phyloP scores from a whole-genome alignment of 441 rosid genomes.

The Cnidoscolus chayamansa region DNA sequence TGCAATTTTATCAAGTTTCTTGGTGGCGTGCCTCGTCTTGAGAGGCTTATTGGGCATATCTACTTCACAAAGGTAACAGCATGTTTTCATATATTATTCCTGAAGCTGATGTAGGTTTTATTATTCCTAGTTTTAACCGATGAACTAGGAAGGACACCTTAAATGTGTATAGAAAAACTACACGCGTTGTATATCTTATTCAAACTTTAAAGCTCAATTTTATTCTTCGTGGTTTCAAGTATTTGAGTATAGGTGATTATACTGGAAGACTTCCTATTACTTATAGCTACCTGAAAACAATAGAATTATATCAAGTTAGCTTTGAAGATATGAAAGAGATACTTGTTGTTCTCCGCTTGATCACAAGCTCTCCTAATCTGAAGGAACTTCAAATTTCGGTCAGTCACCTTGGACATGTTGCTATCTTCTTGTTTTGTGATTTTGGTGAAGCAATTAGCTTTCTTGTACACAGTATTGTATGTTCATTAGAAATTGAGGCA shows the following conservation, averaged over 20 bases:
- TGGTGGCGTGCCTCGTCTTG: constrained; percentile 76
- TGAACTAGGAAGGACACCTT: neutral
- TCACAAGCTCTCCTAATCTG: constrained; percentile 75
- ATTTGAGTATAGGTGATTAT: constrained; percentile 84
- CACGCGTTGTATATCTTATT: neutral
- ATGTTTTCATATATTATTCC: constrained; percentile 1
- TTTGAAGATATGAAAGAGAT: constrained; percentile 86
- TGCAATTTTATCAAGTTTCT: constrained; percentile 81
- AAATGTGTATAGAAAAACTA: neutral
- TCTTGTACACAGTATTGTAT: neutral
- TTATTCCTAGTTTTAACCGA: neutral
- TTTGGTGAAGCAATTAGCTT: neutral
- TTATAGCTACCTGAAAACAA: constrained; percentile 49
- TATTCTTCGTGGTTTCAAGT: constrained; percentile 36
- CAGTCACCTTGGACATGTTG: constrained; percentile 25
- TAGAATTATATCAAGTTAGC: constrained; percentile 82
- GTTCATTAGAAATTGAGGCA: neutral
- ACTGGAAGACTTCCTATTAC: constrained; percentile 55
- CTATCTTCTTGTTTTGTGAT: constrained; percentile 14
- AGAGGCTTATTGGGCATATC: constrained; percentile 73
- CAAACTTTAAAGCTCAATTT: neutral
- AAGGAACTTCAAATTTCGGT: constrained; percentile 76
- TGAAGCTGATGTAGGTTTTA: neutral
- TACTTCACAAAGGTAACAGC: constrained; percentile 84
- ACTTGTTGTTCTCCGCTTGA: constrained; percentile 73